Base-by-base conservation (phyloP, 164 flowering plant genomes). In the Euptelea pleiosperma region DNA sequence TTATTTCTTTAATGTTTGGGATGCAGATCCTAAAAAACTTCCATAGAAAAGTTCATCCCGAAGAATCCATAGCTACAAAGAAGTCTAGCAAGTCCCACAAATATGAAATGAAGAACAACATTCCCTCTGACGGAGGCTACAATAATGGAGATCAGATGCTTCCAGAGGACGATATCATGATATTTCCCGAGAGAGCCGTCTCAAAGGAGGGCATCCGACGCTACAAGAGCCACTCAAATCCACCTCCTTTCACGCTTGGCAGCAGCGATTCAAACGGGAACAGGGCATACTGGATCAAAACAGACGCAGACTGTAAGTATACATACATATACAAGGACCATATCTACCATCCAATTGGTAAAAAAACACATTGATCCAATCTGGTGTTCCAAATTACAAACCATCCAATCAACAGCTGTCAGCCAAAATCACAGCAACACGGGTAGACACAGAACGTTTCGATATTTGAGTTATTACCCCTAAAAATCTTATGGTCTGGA, bases 231-330 rank as follows among this genome's bases (percentile, higher is more conserved):
- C 77, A 67, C 36, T 63, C 77, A 4, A 63, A 63, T 43, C 64
- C 71, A 36, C 49, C 77, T 16, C 73, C 75, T 2, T 57, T 68
- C 57, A 53, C 60, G 8, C 55, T 67, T 10, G 30, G 44, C 16
- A 69, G 73, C 54, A 64, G 65, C 31, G 78, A 76, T 26, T 78
- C 87, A 39, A 72, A 69, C 68, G 84, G 68, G 34, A 84, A 68
- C 59, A 69, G 78, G 49, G 94, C 85, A 66, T 74, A 66, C 68
- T 89, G 94, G 97, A 82, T 89, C 73, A 87, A 77, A 71, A 79
- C 92, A 42, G 97, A 90, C 57, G 85, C 86, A 58, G 90, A 90
- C 42, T 90, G 97, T 90, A 83, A 83, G 97, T 83, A 43, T 43
- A 43, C 8, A 18, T 43, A n/a, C n/a, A n/a, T 18, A 1, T 18